These are phyloP conservation scores for Thraustotheca clavata DNA, from an alignment of 352 stramenopile genomes.

Conservation along the genomic window DNA sequence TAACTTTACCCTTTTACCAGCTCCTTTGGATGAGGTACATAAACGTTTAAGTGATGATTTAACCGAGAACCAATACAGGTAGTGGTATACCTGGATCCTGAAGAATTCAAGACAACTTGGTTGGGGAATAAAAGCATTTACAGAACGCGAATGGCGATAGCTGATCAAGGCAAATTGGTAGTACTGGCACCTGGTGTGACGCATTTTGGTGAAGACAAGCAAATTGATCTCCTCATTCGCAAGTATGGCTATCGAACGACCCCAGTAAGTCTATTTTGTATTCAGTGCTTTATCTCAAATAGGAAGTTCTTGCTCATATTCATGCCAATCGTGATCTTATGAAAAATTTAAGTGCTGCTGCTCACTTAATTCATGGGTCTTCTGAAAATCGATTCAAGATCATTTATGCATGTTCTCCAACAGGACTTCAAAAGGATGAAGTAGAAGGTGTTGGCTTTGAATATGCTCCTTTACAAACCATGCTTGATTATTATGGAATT, in stretches of 20 bases:
- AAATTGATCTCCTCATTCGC: conserved; percentile 94
- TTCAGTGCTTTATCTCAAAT: background rate
- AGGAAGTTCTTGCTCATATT: conserved; percentile 90
- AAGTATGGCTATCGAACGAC: conserved; percentile 96
- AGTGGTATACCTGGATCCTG: conserved; percentile 93
- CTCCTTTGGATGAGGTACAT: conserved; percentile 72
- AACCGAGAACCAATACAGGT: conserved; percentile 33
- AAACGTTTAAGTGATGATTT: background rate
- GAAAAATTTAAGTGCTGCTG: conserved; percentile 91
- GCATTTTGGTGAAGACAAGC: conserved; percentile 91
- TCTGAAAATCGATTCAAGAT: conserved; percentile 96
- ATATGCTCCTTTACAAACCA: conserved; percentile 81
- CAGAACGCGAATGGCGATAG: conserved; percentile 95
- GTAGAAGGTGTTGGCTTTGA: conserved; percentile 90
- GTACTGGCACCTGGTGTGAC: conserved; percentile 91
- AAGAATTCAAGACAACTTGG: conserved; percentile 98
- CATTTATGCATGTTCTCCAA: conserved; percentile 87
- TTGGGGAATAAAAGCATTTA: conserved; percentile 98
- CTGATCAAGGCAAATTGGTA: conserved; percentile 90
- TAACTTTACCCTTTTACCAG: conserved; percentile 94
- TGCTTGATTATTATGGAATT: conserved; percentile 79
- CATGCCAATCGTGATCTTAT: conserved; percentile 90
- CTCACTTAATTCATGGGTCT: conserved; percentile 96
- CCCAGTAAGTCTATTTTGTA: conserved; percentile 42
- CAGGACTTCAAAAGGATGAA: conserved; percentile 87